phyloP scores from a whole-genome alignment of 768 basidiomycete genomes.

The Dioszegia aurantiaca region DNA sequence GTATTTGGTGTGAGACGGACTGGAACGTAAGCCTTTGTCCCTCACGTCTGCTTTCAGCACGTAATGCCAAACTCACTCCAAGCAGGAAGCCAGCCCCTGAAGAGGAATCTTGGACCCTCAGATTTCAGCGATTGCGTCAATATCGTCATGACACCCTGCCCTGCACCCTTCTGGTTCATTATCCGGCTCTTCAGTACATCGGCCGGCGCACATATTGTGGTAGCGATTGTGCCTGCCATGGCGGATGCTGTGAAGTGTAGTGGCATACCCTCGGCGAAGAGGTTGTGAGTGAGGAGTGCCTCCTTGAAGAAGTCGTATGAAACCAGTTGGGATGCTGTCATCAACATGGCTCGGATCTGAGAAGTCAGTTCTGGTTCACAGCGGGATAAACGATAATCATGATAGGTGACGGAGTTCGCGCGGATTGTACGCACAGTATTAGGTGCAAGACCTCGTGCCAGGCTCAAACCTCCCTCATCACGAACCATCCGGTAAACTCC shows the following conservation, averaged over 20 bases:
- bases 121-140: conserved; percentile 30
- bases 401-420: too few relatives aligned
- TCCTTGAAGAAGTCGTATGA: conserved; percentile 51
- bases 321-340: conserved; percentile 50
- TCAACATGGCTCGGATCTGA: conserved; percentile 49
- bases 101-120: conserved; percentile 49
- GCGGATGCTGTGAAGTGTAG: conserved; percentile 48
- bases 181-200: conserved; percentile 50
- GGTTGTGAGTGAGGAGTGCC: conserved; percentile 28
- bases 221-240: conserved; percentile 48
- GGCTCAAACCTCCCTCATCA: conserved; percentile 39
- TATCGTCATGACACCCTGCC: conserved; percentile 27
- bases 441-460: conserved; percentile 40
- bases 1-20: conserved; percentile 49
- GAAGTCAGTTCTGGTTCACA: too few relatives aligned
- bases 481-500: conserved; percentile 45
- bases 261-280: conserved; percentile 41
- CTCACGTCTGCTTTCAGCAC: background rate
- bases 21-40: conserved; percentile 11
- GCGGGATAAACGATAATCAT: too few relatives aligned
- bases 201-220: conserved; percentile 50
- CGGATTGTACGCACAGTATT: conserved; percentile 47
- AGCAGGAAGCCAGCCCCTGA: conserved; percentile 51
- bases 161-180: conserved; percentile 34
- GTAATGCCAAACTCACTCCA: conserved; percentile 43